Percentiles rank a stretch among this genome's conserved stretches.
Conservation (phyloP, 768 basidiomycete species). For the Mycena vitilis region DNA sequence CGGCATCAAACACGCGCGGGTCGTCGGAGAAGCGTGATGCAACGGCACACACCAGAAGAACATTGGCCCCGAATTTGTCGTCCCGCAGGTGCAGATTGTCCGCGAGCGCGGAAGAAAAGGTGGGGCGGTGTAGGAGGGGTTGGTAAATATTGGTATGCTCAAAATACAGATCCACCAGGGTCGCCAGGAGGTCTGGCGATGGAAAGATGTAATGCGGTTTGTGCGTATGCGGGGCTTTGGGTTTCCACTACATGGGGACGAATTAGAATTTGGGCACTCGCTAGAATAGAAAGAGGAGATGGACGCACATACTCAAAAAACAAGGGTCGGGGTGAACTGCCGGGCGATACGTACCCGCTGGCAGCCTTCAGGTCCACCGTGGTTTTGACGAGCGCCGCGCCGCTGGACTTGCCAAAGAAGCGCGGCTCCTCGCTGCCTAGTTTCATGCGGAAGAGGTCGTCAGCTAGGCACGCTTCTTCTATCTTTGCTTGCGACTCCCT, state of each 20-base stretch:
- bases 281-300: too few relatives aligned
- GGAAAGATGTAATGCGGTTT: conserved; percentile 57
- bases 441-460: neutral
- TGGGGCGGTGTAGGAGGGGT: conserved; percentile 80
- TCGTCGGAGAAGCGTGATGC: conserved; percentile 72
- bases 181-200: conserved; percentile 58
- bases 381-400: conserved; percentile 62
- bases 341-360: conserved; percentile 17
- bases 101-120: conserved; percentile 65
- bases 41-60: conserved; percentile 79
- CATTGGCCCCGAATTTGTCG: conserved; percentile 63
- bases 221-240: neutral
- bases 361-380: conserved; percentile 69
- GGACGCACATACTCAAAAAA: too few relatives aligned
- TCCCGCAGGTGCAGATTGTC: conserved; percentile 64
- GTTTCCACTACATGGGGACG: conserved; percentile 15
- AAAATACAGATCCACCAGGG: conserved; percentile 77
- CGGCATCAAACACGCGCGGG: conserved; percentile 55
- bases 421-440: conserved; percentile 29
- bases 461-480: neutral
- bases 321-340: too few relatives aligned
- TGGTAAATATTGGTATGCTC: conserved; percentile 59
- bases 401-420: conserved; percentile 70
- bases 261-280: conserved; percentile 12
- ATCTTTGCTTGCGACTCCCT: neutral